Percentiles rank a stretch among this genome's conserved stretches.
phyloP scores from a whole-genome alignment of 164 flowering plant genomes.

The Dillenia suffruticosa region DNA sequence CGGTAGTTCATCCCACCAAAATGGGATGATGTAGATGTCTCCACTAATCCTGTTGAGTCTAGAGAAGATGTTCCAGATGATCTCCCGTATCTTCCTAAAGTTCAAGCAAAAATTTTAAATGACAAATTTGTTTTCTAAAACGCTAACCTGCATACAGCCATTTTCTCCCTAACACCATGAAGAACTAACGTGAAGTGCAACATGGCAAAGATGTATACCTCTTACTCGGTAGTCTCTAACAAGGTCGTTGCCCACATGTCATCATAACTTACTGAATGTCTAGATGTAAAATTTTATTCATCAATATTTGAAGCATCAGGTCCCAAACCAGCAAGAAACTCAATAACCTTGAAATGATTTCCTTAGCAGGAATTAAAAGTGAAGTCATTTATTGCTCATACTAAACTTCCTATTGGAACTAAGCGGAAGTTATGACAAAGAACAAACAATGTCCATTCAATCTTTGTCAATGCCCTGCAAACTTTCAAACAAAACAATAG shows the following conservation, averaged over 20 bases:
- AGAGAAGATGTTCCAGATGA: constrained; percentile 97
- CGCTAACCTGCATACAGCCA: no score
- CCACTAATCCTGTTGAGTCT: constrained; percentile 90
- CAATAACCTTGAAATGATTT: constrained; percentile 63
- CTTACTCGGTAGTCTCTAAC: constrained; percentile 74
- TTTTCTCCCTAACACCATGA: no score
- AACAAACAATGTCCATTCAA: no score
- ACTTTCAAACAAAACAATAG: no score
- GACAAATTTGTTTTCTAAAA: no score
- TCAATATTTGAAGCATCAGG: constrained; percentile 99
- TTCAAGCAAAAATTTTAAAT: constrained; percentile 2
- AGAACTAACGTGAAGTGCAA: constrained; percentile 1
- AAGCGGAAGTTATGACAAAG: no score
- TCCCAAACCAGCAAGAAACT: constrained; percentile 96
- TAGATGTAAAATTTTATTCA: constrained; percentile 72
- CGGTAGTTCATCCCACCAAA: constrained; percentile 98
- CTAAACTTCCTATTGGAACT: no score
- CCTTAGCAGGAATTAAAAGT: neutral
- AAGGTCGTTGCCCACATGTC: constrained; percentile 99
- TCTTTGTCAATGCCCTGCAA: no score
- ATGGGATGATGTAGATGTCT: constrained; percentile 96
- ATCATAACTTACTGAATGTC: constrained; percentile 93
- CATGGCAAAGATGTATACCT: constrained; percentile 37
- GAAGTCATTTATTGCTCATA: no score
- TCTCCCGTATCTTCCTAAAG: constrained; percentile 83